Conservation (phyloP, 805 yeast species). For the Saccharomycopsis amapae region DNA sequence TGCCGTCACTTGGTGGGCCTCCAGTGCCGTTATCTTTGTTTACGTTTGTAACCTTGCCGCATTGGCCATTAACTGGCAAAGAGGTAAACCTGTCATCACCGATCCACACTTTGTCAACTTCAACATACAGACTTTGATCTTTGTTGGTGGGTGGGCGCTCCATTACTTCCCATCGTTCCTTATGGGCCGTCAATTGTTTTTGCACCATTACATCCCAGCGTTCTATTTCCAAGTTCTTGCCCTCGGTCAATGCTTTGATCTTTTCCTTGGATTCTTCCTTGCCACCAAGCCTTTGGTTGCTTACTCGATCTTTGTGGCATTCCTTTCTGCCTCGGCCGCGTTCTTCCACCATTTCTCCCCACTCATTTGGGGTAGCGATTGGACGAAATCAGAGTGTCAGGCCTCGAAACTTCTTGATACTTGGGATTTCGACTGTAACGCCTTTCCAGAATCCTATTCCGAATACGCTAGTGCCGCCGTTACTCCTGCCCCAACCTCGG, state of each 20-base stretch:
- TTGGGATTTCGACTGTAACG: constrained; percentile 88
- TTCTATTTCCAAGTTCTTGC: constrained; percentile 80
- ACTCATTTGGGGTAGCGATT: constrained; percentile 65
- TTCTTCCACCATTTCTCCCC: constrained; percentile 63
- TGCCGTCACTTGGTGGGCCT: constrained; percentile 74
- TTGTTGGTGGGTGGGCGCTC: constrained; percentile 70
- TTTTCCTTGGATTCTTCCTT: constrained; percentile 39
- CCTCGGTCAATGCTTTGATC: constrained; percentile 60
- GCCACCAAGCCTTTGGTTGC: constrained; percentile 38
- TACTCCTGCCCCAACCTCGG: constrained; percentile 2
- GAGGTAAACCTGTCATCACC: constrained; percentile 42
- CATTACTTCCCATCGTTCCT: constrained; percentile 89
- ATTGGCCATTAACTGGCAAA: constrained; percentile 55
- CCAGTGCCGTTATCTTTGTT: constrained; percentile 44
- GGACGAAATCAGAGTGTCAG: constrained; percentile 69
- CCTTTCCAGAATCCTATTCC: constrained; percentile 23
- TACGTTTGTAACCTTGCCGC: constrained; percentile 38
- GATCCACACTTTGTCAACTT: constrained; percentile 54
- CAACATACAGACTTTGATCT: constrained; percentile 56
- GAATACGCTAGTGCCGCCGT: constrained; percentile 24
- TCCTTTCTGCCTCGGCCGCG: constrained; percentile 43
- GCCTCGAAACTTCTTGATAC: constrained; percentile 48
- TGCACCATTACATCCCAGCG: constrained; percentile 92
- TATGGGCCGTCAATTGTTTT: constrained; percentile 88
- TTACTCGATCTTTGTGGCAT: constrained; percentile 38